Conservation (phyloP, 331 rosid species). For the Quercus phellos region DNA sequence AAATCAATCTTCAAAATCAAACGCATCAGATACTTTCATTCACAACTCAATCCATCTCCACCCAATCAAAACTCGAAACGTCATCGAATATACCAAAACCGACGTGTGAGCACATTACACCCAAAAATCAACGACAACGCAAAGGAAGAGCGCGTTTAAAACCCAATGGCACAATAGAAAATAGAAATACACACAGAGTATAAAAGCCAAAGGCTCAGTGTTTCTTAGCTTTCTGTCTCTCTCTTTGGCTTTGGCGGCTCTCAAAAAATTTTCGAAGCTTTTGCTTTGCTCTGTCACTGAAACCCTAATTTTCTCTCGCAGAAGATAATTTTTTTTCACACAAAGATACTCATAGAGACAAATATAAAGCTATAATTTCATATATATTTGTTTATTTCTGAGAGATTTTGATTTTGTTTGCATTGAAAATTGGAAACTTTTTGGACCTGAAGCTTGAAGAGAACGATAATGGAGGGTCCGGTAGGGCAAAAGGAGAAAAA, state of each 20-base stretch:
- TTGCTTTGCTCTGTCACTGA: constrained; percentile 14
- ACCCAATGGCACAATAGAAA: not conserved
- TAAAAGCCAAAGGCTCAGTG: constrained; percentile 20
- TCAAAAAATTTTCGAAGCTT: constrained; percentile 14
- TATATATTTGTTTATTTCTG: not conserved
- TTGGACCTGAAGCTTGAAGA: constrained; percentile 20
- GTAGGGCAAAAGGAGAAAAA: constrained; percentile 33
- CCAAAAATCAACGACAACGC: not conserved
- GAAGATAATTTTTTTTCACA: not conserved
- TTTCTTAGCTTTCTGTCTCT: not conserved
- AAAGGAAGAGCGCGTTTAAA: not conserved
- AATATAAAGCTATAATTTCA: not conserved
- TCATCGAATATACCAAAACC: not conserved
- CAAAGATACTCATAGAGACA: not conserved
- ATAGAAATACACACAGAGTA: not conserved
- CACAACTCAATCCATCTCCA: not conserved
- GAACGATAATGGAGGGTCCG: constrained; percentile 50
- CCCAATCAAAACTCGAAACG: not conserved
- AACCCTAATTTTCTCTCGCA: constrained; percentile 50
- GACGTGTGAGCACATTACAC: not conserved
- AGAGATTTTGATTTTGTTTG: not conserved
- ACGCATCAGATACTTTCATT: not conserved
- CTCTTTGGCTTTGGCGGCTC: constrained; percentile 60
- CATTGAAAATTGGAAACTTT: not conserved
- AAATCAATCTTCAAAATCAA: not conserved